Evolutionary conservation across 2,329 filamentous ascomycete genomes (phyloP).

Genomic region (Aspergillus terreus): DNA sequence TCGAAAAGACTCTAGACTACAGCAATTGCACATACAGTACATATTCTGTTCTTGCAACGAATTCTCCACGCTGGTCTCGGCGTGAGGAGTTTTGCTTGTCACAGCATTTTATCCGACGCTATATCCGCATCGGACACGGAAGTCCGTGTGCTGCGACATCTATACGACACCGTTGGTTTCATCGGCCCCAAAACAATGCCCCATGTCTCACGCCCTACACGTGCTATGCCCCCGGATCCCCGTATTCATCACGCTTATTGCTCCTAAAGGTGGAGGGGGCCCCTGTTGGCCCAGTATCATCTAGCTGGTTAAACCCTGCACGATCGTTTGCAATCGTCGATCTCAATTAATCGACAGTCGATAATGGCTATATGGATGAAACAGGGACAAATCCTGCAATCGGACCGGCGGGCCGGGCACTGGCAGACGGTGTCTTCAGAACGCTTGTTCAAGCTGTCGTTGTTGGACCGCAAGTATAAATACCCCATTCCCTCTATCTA

Average conservation of each 20-base stretch:
- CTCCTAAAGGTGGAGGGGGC: neutral
- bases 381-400: neutral
- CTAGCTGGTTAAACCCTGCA: neutral
- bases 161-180: neutral
- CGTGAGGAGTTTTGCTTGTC: too few relatives aligned
- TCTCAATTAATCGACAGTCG: neutral
- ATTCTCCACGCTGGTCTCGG: too few relatives aligned
- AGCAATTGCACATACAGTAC: neutral
- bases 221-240: neutral
- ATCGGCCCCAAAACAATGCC: neutral
- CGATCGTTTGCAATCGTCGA: neutral
- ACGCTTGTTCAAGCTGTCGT: too few relatives aligned
- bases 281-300: neutral
- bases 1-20: neutral
- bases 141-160: neutral
- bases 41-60: neutral
- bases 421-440: too few relatives aligned
- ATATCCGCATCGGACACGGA: neutral
- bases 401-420: neutral
- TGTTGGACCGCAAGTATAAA: neutral
- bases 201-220: neutral
- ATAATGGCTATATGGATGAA: conserved; percentile 1
- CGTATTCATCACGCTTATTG: neutral
- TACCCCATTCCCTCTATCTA: neutral
- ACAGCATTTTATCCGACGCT: neutral